Conservation (phyloP, 148 eudicot species). For the Heliamphora exappendiculata region DNA sequence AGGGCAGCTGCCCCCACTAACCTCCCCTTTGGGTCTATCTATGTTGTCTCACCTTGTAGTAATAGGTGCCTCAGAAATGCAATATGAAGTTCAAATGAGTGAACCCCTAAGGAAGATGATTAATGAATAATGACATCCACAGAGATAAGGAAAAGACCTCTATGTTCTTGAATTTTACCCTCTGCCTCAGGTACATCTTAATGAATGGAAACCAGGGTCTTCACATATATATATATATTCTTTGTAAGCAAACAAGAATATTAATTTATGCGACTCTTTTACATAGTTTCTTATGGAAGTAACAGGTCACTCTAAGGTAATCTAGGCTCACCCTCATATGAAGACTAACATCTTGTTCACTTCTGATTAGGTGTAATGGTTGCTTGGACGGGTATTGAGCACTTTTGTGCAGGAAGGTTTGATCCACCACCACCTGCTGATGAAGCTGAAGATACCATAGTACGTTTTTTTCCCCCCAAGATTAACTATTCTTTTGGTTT, state of each 20-base stretch:
- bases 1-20: too few species aligned
- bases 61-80: neutral
- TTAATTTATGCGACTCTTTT: neutral
- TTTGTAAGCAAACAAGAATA: neutral
- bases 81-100: constrained; percentile 7
- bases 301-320: neutral
- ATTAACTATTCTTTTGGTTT: neutral
- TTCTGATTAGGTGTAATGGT: constrained; percentile 77
- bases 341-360: constrained; percentile 10
- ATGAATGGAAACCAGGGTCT: neutral
- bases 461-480: constrained; percentile 29
- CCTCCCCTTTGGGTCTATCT: too few species aligned
- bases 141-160: neutral
- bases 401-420: constrained; percentile 81
- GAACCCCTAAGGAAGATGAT: neutral
- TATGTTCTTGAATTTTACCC: neutral
- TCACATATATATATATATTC: neutral
- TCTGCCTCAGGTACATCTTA: neutral
- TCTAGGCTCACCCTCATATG: neutral
- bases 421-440: constrained; percentile 84
- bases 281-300: neutral
- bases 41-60: neutral
- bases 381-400: constrained; percentile 97
- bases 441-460: constrained; percentile 76
- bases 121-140: neutral